Percentiles rank a stretch among this genome's conserved stretches.
Evolutionary conservation across 495 filamentous ascomycete genomes (phyloP).

Genomic region (Penicillium cataractarum): DNA sequence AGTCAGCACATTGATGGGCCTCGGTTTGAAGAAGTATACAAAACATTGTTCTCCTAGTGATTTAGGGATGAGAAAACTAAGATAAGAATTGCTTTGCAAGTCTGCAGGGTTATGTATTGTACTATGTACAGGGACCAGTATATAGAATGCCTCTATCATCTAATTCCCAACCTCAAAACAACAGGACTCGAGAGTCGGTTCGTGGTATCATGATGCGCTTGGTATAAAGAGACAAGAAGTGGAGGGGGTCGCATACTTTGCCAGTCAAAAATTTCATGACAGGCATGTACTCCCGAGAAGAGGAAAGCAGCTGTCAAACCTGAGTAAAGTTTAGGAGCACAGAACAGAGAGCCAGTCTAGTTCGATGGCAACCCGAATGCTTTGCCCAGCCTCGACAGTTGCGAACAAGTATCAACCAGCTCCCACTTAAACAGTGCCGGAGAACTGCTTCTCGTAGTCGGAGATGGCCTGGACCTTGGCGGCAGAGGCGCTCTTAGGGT

Average conservation of each 20-base stretch:
- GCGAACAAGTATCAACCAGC: not conserved
- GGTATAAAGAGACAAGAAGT: constrained; percentile 23
- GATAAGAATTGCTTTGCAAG: no score
- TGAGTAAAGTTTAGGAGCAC: not conserved
- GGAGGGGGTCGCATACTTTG: not conserved
- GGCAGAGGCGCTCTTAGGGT: constrained; percentile 70
- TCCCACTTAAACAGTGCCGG: constrained; percentile 25
- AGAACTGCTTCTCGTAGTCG: constrained; percentile 66
- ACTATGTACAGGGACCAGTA: constrained; percentile 16
- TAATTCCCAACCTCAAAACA: constrained; percentile 26
- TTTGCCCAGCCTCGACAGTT: not conserved
- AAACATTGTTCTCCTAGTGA: no score
- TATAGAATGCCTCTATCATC: constrained; percentile 25
- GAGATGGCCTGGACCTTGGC: constrained; percentile 76
- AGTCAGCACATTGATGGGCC: constrained; percentile 29
- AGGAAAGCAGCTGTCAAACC: not conserved
- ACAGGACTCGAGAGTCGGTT: constrained; percentile 30
- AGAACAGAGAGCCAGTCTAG: not conserved
- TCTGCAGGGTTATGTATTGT: constrained; percentile 19
- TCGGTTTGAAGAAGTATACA: not conserved
- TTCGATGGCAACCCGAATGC: not conserved
- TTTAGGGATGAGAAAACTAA: no score
- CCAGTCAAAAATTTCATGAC: not conserved
- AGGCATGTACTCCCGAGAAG: not conserved
- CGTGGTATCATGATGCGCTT: constrained; percentile 48